These are phyloP conservation scores for Rhipidocladum racemiflorum DNA, from an alignment of 176 grass and related monocot species.

Conservation along the genomic window DNA sequence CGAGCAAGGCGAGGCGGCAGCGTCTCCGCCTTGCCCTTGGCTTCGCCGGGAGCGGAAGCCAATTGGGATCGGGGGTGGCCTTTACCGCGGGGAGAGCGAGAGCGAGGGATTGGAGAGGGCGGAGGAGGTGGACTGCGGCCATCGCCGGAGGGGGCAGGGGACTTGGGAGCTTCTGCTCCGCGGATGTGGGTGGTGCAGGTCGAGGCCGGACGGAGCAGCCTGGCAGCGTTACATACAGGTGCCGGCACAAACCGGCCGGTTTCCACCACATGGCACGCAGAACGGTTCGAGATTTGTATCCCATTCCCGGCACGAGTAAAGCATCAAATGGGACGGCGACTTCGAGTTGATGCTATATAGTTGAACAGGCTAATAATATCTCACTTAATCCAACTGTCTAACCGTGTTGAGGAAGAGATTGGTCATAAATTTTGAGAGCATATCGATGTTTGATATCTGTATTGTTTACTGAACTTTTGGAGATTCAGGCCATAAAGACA, in stretches of 20 bases:
- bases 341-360: too few relatives aligned
- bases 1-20: slow-evolving; percentile 26
- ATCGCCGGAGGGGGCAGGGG: background rate
- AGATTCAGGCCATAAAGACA: too few relatives aligned
- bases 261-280: background rate
- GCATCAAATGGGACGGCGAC: too few relatives aligned
- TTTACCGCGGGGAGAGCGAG: slow-evolving; percentile 9
- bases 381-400: too few relatives aligned
- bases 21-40: slow-evolving; percentile 13
- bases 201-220: background rate
- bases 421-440: too few relatives aligned
- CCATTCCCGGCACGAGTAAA: too few relatives aligned
- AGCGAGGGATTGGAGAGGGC: slow-evolving; percentile 6
- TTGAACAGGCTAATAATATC: too few relatives aligned
- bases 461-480: too few relatives aligned
- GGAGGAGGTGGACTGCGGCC: slow-evolving; percentile 39
- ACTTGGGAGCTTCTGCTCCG: background rate
- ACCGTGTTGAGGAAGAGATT: too few relatives aligned
- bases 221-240: background rate
- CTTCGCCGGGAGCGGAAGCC: slow-evolving; percentile 6
- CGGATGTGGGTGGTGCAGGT: background rate
- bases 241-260: background rate
- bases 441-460: too few relatives aligned
- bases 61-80: background rate
- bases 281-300: background rate